Base-by-base conservation (phyloP, 2,329 filamentous ascomycete genomes). In the Sporothrix mexicana region DNA sequence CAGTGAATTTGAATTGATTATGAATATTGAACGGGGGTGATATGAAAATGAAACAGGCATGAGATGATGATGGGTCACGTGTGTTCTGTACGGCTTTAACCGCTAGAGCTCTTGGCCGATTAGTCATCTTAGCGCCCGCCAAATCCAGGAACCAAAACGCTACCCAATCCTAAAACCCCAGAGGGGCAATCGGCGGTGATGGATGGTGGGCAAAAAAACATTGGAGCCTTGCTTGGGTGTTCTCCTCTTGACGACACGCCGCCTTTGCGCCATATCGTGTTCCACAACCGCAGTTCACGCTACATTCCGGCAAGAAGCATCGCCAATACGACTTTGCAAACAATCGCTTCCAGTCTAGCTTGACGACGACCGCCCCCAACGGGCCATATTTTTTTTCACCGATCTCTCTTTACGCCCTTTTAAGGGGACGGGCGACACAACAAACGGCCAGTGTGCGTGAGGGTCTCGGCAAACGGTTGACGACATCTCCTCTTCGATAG, bases 181-280 rank as follows among this genome's bases (percentile, higher is more conserved):
- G 66, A 68, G 66, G 66, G 66, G 66, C 66, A 68, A 53, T 36
- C 66, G 66, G 66, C 47, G 66, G 66, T 68, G 47, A 68, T 68
- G 47, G 47, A 53, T 68, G 69, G 69, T 23, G 69, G 57, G 69
- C 41, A 62, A 4, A 69, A 71, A 57, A 59, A 69, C 43, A 62
- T 47, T 49, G 69, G 53, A 51, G 51, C 30, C 45, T 71, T 71
- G 36, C 45, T 71, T 71, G 49, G 41, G 43, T 13, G 23, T n/a
- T 9, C 43, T 47, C 57, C 41, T 71, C 30, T 25, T 20, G 23
- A 67, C 59, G 61, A 72, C 70, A 67, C 36, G 36, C 70, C 23
- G 70, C 49, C n/a, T 72, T 66, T 72, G 61, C 70, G 70, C 67
- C 61, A 67, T 72, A 72, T 59, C 49, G 30, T n/a, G 49, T 72